Evolutionary conservation across 1,284 basidiomycete genomes (phyloP), one percentile per base, ranked within the genome.

Genomic region (Microbotryum lychnidis-dioicae): DNA sequence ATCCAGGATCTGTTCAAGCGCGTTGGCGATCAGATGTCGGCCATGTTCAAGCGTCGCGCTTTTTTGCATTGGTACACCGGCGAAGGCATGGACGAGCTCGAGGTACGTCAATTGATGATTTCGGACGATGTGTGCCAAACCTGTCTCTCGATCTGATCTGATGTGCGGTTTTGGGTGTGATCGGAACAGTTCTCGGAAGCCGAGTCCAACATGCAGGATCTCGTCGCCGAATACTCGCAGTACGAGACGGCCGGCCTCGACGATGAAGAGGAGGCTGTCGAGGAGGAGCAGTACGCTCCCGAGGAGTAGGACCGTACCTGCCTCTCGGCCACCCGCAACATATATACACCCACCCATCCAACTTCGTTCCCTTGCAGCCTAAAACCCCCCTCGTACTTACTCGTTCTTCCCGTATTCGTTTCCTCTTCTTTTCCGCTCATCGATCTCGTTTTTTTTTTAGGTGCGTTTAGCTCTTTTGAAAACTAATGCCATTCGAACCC

Each of bases 41-140:
- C 90, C 78, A 97, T 97, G 94, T 97, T 96, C 86, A 88, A 92
- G 66, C 83, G 93, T 77, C 96, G 96, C 81, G 93, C 93, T 50
- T 97, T 97, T 87, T 86, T 97, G 83, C 92, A 97, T 79, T 97
- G 92, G 74, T 76, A 74, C 71, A 73, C 91, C 51, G 90, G 92
- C 75, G 91, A 94, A 81, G 92, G 93, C 77, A 96, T 96, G 93
- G 92, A 96, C 78, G 93, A 97, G 83, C 91, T 97, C 87, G 91
- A 73, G 66, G 69, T 44, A 18, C 14, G 33, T 10, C 37, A 18
- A 18, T 42, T 37, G n/a, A 18, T 60, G 33, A 45, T 33, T 2
- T 42, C 37, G 37, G 18, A 14, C 37, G 16, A 16, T 21, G 25
- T 53, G 25, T 31, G 6, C 29, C 8, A 31, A 3, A 21, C 21